Evolutionary conservation across 2,329 filamentous ascomycete genomes (phyloP), one percentile per base, ranked within the genome.

Genomic region (Cladosporium oxysporum): DNA sequence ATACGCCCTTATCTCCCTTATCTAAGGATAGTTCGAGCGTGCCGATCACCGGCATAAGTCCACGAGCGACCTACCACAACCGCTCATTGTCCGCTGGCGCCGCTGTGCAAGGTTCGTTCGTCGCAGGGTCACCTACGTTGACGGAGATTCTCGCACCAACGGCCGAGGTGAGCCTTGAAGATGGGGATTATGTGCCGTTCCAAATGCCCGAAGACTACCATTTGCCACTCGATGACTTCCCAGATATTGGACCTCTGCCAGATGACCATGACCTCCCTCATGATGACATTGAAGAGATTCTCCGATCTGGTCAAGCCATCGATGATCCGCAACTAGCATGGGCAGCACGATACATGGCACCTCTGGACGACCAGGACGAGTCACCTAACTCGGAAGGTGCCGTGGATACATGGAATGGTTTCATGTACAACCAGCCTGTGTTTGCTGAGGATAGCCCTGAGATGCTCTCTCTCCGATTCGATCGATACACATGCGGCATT

Each of bases 401-500:
- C 18, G n/a, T 55, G 28, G 61, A 63, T 4, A 14, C 50, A 11
- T 63, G 61, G 61, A 29, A 53, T 21, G 68, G 60, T 62, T 74
- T 73, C 59, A 67, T 74, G 58, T 74, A 72, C 57, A 67, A 69
- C 23, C 74, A 75, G 62, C 75, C 74, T 23, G 71, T 71, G 37
- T 70, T 76, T 49, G 65, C 71, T 1, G 63, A 73, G 18, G 72
- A 75, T 58, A 76, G 86, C 64, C 82, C 84, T 11, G 88, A 90
- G 69, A 85, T 87, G 80, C 78, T 91, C 26, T 84, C 87, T 60
- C 75, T 86, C 60, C 83, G 87, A 29, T 91, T 89, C 71, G 86
- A 90, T 71, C 83, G 82, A 69, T 80, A 88, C 65, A 91, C 89
- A 0, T 91, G 89, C 73, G 88, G 88, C 3, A 89, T 91, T 58